Percentiles rank a stretch among this genome's conserved stretches.
Conservation (phyloP, 352 stramenopile genomes). For the Phytophthora fragariaefolia region DNA sequence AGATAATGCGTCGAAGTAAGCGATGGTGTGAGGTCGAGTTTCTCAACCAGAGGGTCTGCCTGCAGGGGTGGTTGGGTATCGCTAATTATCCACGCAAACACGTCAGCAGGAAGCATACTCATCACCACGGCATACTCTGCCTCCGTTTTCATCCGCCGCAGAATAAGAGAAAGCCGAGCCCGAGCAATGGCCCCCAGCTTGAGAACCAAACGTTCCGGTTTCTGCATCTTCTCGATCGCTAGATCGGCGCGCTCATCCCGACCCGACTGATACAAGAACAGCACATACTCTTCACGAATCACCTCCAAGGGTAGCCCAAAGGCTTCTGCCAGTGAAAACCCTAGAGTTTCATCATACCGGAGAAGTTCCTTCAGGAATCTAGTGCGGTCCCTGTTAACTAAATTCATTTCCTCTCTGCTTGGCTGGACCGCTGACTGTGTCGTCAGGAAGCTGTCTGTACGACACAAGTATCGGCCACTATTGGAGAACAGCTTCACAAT, state of each 20-base stretch:
- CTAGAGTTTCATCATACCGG: slow-evolving; percentile 65
- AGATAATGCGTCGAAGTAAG: slow-evolving; percentile 81
- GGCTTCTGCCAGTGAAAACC: slow-evolving; percentile 72
- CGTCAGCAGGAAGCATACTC: slow-evolving; percentile 81
- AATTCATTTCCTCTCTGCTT: slow-evolving; percentile 32
- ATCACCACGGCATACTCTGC: slow-evolving; percentile 81
- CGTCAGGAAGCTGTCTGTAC: slow-evolving; percentile 60
- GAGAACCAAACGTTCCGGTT: slow-evolving; percentile 61
- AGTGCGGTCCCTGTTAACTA: slow-evolving; percentile 57
- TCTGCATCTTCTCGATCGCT: slow-evolving; percentile 77
- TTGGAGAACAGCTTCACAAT: slow-evolving; percentile 69
- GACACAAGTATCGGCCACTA: slow-evolving; percentile 59
- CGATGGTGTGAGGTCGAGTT: slow-evolving; percentile 72
- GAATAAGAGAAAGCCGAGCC: slow-evolving; percentile 72
- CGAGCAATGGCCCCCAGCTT: slow-evolving; percentile 73
- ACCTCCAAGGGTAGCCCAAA: slow-evolving; percentile 76
- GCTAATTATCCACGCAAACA: slow-evolving; percentile 77
- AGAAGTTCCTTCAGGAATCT: slow-evolving; percentile 78
- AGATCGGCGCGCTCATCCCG: slow-evolving; percentile 73
- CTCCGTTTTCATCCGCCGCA: slow-evolving; percentile 80
- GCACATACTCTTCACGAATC: slow-evolving; percentile 80
- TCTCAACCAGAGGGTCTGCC: slow-evolving; percentile 65
- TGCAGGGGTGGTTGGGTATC: slow-evolving; percentile 59
- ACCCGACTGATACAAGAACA: slow-evolving; percentile 84
- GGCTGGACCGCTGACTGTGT: slow-evolving; percentile 7